Evolutionary conservation across 768 basidiomycete genomes (phyloP), one percentile per base, ranked within the genome.

Genomic region (Leccinum imitatum): DNA sequence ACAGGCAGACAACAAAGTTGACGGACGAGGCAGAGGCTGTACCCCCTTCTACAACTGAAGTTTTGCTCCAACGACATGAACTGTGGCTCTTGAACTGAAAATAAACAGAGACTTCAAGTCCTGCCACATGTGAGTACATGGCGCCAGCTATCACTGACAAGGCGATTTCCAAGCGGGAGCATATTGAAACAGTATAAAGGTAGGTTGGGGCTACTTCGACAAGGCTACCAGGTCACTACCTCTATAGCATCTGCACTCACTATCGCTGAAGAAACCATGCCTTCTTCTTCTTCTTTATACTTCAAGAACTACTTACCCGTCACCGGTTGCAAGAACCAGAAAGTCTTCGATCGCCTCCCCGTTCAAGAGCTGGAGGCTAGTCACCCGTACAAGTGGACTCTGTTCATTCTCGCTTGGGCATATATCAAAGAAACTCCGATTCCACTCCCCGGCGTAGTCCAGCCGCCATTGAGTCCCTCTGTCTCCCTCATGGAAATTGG

Each of bases 341-440:
- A 52, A 17, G 31, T 50, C 23, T 69, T 62, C 30, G 59, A 66
- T 37, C 70, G 71, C 54, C 51, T 72, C 41, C 57, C 65, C 6
- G 58, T 72, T 50, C 51, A 73, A 48, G 62, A 65, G 21, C 47
- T 72, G 48, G 27, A 56, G 44, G 50, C 37, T 8, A 41, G 62
- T 6, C 61, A 66, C 19, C 66, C 66, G 5, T 61, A 65, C 57
- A 69, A 71, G 39, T 71, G 72, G 57, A 53, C 70, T 4, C 69
- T 71, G 35, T 71, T 71, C 33, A n/a, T 71, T 58, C 63, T 71
- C 21, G 60, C 65, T 37, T 73, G 58, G 54, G 59, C 54, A 14
- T 57, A 53, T 46, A 56, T 65, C 48, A 65, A 62, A 39, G 35
- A 41, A 9, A 52, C 57, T 3, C 64, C 59, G 19, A 62, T 63